Evolutionary conservation across 352 stramenopile species (phyloP).

Genomic region (Phytophthora europaea): DNA sequence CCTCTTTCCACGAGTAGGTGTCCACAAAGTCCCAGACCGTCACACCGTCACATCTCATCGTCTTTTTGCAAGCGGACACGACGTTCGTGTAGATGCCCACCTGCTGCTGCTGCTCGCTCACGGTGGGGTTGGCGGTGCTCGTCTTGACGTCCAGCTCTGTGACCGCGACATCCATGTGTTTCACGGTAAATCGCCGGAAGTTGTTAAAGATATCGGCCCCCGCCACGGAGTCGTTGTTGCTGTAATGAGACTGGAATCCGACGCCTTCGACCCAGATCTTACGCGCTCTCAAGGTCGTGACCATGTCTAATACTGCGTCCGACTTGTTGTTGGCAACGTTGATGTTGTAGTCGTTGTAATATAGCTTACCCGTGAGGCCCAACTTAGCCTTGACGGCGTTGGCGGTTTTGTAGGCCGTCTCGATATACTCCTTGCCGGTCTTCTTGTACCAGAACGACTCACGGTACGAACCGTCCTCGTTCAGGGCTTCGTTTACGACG

Average conservation of each 20-base stretch:
- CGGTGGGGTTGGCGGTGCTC: constrained; percentile 31
- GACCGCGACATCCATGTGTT: constrained; percentile 40
- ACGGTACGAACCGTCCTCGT: constrained; percentile 41
- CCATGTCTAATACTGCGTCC: constrained; percentile 37
- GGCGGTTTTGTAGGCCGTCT: constrained; percentile 39
- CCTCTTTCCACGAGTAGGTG: constrained; percentile 34
- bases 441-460: constrained; percentile 52
- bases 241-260: constrained; percentile 44
- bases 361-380: constrained; percentile 24
- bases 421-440: constrained; percentile 46
- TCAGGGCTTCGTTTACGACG: constrained; percentile 37
- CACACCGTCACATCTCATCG: constrained; percentile 30
- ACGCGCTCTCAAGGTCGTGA: constrained; percentile 17
- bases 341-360: constrained; percentile 45
- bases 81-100: constrained; percentile 35
- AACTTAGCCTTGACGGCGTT: constrained; percentile 42
- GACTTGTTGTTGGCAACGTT: constrained; percentile 46
- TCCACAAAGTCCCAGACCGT: constrained; percentile 43
- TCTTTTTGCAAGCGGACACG: constrained; percentile 45
- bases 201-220: constrained; percentile 40
- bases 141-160: constrained; percentile 44
- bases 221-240: constrained; percentile 24
- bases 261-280: constrained; percentile 41
- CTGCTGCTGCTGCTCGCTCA: constrained; percentile 39
- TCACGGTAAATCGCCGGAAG: constrained; percentile 35